These are phyloP conservation scores for Talaromyces sp. DNA, from an alignment of 2,329 filamentous ascomycete species.

Conservation along the genomic window DNA sequence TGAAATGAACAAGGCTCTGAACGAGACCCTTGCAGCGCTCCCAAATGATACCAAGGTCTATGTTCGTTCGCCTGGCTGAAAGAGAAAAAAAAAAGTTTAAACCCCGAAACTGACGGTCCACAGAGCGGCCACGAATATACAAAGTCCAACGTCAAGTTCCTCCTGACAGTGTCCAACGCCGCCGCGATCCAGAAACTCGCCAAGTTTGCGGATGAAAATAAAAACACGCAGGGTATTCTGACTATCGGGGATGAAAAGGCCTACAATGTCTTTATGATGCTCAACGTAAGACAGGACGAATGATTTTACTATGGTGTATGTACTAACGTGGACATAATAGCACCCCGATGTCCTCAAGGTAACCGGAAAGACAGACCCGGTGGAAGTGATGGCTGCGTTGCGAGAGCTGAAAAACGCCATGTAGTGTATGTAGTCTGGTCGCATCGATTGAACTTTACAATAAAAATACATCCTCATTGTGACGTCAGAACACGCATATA, in stretches of 20 bases:
- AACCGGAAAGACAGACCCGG: conserved; percentile 73
- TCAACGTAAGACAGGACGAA: conserved; percentile 54
- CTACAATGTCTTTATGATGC: conserved; percentile 96
- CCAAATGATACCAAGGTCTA: conserved; percentile 92
- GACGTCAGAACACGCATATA: neutral
- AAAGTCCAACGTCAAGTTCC: conserved; percentile 92
- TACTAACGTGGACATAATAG: conserved; percentile 34
- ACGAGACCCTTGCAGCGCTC: conserved; percentile 72
- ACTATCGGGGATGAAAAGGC: conserved; percentile 97
- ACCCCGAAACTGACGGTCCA: neutral
- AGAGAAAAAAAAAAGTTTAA: neutral
- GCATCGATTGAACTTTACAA: neutral
- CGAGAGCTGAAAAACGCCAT: conserved; percentile 74
- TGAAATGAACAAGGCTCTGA: conserved; percentile 92
- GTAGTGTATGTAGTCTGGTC: conserved; percentile 18
- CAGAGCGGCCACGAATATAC: conserved; percentile 97
- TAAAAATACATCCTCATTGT: neutral
- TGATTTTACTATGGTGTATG: neutral
- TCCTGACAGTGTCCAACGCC: conserved; percentile 67
- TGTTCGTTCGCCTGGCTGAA: conserved; percentile 47
- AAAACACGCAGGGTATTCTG: conserved; percentile 89
- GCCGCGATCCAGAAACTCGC: conserved; percentile 73
- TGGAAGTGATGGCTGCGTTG: conserved; percentile 79
- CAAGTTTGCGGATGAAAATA: conserved; percentile 70
- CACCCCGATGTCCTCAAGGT: conserved; percentile 80